Base-by-base conservation (phyloP, 148 eudicot species). In the Arctostaphylos glauca region DNA sequence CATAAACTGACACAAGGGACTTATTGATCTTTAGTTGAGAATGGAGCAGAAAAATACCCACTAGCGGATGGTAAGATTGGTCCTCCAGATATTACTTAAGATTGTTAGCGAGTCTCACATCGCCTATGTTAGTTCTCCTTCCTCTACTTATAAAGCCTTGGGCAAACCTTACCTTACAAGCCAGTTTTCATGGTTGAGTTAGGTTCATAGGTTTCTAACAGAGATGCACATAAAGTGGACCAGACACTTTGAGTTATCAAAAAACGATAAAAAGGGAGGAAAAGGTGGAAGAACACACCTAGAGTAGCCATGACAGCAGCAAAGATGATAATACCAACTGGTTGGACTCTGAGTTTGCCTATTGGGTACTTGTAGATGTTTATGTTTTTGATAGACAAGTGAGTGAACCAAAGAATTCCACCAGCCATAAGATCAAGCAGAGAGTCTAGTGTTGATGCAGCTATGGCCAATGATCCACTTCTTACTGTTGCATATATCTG, bases 251-350 rank as follows among this genome's bases (percentile, higher is more conserved):
- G 71, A 12, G 16, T 31, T 31, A 16, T 25, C 12, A 31, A 25
- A 43, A 16, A 66, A 12, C 44, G 25, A 66, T 14, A 31, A 21
- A 23, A 5, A 10, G 21, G 19, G 47, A 16, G 49, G 15, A 52
- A 12, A n/a, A 14, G 16, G 5, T 46, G 31, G 3, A 48, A 77
- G 16, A 50, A 18, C 82, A 68, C 83, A 91, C 96, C 96, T 48
- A 93, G 93, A 81, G 96, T 93, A 72, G 96, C 96, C 94, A 93
- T 93, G 86, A 93, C 89, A 82, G 94, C 96, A 74, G 96, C 96
- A 86, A 93, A 93, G 52, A 93, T 89, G 50, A 93, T 88, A 64
- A 93, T 93, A 58, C 96, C 94, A 15, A 93, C 96, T 13, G 96
- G 96, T 76, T 93, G 96, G 77, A 93, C 92, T 83, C 96, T 87